Percentiles rank a stretch among this genome's conserved stretches.
phyloP scores from a whole-genome alignment of 768 basidiomycete genomes.

The Pilatotrama ljubarskyi region DNA sequence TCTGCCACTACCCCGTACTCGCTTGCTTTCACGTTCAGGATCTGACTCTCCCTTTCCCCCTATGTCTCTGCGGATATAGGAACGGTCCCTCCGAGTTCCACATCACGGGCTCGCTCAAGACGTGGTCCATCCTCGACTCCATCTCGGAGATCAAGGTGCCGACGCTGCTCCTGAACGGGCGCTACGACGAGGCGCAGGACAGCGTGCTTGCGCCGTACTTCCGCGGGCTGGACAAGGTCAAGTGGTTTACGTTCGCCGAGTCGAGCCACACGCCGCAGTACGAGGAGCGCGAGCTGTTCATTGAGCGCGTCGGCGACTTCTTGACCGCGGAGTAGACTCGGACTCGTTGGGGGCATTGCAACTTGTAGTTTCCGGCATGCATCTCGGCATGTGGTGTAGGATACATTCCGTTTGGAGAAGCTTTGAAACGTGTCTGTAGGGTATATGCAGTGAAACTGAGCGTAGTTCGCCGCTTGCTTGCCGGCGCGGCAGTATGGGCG shows the following conservation, averaged over 20 bases:
- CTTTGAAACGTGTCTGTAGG: too few species aligned
- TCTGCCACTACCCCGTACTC: not conserved
- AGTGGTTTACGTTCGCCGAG: conserved; percentile 33
- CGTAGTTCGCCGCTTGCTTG: too few species aligned
- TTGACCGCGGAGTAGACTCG: not conserved
- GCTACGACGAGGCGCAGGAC: conserved; percentile 33
- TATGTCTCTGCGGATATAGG: conserved; percentile 4
- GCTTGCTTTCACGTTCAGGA: not conserved
- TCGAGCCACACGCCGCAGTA: conserved; percentile 33
- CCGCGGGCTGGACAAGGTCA: conserved; percentile 25
- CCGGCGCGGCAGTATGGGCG: too few species aligned
- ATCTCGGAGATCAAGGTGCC: conserved; percentile 29
- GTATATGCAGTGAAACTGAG: too few species aligned
- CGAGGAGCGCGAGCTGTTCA: conserved; percentile 33
- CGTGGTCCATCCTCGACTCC: conserved; percentile 30
- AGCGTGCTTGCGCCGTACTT: conserved; percentile 28
- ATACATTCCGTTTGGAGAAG: too few species aligned
- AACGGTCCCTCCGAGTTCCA: conserved; percentile 38
- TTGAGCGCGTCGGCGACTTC: conserved; percentile 36
- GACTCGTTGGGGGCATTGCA: too few species aligned
- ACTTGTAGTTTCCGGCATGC: too few species aligned
- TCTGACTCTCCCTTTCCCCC: not conserved
- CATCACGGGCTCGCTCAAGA: conserved; percentile 37
- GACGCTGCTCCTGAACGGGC: conserved; percentile 33
- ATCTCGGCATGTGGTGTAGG: too few species aligned